Percentiles rank a stretch among this genome's conserved stretches.
phyloP scores from a whole-genome alignment of 2,329 filamentous ascomycete genomes.

The Colletotrichum tofieldiae region DNA sequence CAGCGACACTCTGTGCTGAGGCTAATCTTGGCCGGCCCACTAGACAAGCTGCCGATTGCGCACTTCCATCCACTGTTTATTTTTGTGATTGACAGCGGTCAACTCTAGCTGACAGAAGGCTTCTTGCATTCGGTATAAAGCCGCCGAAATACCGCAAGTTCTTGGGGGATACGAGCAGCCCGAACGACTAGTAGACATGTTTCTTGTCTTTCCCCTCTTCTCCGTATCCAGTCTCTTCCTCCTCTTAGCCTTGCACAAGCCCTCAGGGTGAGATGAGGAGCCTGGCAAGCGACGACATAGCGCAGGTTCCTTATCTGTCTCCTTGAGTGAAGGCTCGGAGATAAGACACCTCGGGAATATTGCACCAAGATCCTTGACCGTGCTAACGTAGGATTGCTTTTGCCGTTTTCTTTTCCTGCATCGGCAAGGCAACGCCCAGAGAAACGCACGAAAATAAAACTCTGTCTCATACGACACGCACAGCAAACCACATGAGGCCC shows the following conservation, averaged over 20 bases:
- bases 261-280: not conserved
- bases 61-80: not conserved
- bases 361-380: not conserved
- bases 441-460: constrained; percentile 2
- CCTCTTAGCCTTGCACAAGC: not conserved
- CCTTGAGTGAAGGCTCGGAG: not conserved
- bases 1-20: not conserved
- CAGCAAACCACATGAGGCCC: not conserved
- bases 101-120: not conserved
- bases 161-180: not conserved
- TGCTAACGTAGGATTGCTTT: constrained; percentile 15
- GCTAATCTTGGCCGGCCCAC: constrained; percentile 8
- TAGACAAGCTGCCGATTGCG: constrained; percentile 14
- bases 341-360: constrained; percentile 9
- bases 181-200: not conserved
- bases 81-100: not conserved
- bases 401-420: constrained; percentile 24
- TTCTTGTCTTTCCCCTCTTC: not conserved
- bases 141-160: not conserved
- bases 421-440: constrained; percentile 29
- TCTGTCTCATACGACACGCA: constrained; percentile 21
- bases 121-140: not conserved
- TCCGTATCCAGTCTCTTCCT: not conserved
- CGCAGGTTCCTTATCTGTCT: constrained; percentile 8
- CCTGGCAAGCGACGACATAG: not conserved